Evolutionary conservation across 1,284 basidiomycete species (phyloP).

Genomic region (Apiotrichum veenhuisii): DNA sequence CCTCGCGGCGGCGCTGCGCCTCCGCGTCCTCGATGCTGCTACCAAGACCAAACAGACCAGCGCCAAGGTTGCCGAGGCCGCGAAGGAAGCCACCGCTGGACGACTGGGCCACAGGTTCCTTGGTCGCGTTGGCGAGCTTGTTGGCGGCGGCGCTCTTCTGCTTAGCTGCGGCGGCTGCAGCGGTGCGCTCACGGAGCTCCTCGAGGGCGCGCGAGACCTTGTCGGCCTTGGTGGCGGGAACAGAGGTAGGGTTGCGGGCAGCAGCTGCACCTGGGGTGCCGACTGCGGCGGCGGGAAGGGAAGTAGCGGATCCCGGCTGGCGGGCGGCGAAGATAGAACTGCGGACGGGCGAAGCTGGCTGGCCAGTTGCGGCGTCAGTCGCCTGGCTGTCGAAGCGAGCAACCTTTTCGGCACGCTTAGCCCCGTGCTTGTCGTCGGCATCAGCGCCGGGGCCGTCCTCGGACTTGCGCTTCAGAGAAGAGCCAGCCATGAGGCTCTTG

Average conservation of each 20-base stretch:
- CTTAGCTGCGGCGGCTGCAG: constrained; percentile 32
- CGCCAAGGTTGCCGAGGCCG: constrained; percentile 32
- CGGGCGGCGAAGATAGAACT: constrained; percentile 8
- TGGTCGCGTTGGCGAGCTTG: constrained; percentile 9
- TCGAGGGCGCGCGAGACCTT: constrained; percentile 41
- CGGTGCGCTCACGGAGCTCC: constrained; percentile 36
- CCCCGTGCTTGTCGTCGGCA: constrained; percentile 15
- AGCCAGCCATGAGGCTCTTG: constrained; percentile 31
- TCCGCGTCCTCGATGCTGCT: constrained; percentile 29
- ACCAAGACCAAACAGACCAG: constrained; percentile 21
- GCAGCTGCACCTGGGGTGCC: constrained; percentile 5
- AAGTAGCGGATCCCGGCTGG: constrained; percentile 6
- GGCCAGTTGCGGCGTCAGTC: constrained; percentile 10
- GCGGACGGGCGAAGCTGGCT: constrained; percentile 16
- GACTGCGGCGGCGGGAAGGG: constrained; percentile 5
- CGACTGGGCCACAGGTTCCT: background rate
- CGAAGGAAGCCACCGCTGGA: constrained; percentile 36
- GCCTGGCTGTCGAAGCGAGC: constrained; percentile 24
- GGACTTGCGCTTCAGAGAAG: constrained; percentile 36
- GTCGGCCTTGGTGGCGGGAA: constrained; percentile 18
- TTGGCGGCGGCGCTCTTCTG: constrained; percentile 20
- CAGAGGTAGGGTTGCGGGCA: constrained; percentile 7
- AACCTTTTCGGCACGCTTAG: constrained; percentile 33
- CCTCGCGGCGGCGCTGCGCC: constrained; percentile 10
- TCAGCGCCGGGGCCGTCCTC: constrained; percentile 23